Percentiles rank a stretch among this genome's conserved stretches.
phyloP scores from a whole-genome alignment of 2,329 filamentous ascomycete genomes.

The Cytospora leucostoma region DNA sequence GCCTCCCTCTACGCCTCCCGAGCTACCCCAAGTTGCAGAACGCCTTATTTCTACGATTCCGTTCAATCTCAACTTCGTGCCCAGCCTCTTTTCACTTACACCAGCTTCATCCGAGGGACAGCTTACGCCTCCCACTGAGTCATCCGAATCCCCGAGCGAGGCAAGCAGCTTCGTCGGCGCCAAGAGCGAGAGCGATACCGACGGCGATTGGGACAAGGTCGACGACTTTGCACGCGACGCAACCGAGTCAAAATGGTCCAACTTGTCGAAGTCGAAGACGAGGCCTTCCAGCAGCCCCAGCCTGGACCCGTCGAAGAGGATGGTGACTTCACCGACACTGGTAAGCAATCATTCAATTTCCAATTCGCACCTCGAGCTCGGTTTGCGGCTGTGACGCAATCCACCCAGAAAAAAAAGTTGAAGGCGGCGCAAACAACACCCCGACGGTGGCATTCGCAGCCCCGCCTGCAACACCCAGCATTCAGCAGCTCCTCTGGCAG shows the following conservation, averaged over 20 bases:
- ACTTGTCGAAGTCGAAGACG: conserved; percentile 94
- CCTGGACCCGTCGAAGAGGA: conserved; percentile 71
- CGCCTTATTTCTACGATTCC: conserved; percentile 1
- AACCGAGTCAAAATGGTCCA: conserved; percentile 74
- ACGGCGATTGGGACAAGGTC: conserved; percentile 10
- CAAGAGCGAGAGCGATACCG: conserved; percentile 8
- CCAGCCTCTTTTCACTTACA: background rate
- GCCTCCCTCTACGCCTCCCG: background rate
- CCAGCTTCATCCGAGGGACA: background rate
- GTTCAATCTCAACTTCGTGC: background rate
- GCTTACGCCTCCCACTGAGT: background rate
- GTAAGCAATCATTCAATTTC: conserved; percentile 52
- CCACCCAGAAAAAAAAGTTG: conserved; percentile 26
- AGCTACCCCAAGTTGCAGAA: background rate
- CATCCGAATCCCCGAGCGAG: background rate
- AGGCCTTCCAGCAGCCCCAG: conserved; percentile 80
- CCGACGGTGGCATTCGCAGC: background rate
- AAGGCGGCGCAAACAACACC: conserved; percentile 5
- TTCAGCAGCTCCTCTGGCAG: background rate
- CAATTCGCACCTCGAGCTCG: background rate
- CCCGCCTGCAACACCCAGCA: conserved; percentile 2
- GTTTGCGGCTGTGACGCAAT: conserved; percentile 25
- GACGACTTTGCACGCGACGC: conserved; percentile 10
- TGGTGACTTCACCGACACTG: conserved; percentile 91
- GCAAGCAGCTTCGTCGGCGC: conserved; percentile 8